Evolutionary conservation across 805 yeast species (phyloP), one percentile per base, ranked within the genome.

Genomic region (Candida tibetensis): DNA sequence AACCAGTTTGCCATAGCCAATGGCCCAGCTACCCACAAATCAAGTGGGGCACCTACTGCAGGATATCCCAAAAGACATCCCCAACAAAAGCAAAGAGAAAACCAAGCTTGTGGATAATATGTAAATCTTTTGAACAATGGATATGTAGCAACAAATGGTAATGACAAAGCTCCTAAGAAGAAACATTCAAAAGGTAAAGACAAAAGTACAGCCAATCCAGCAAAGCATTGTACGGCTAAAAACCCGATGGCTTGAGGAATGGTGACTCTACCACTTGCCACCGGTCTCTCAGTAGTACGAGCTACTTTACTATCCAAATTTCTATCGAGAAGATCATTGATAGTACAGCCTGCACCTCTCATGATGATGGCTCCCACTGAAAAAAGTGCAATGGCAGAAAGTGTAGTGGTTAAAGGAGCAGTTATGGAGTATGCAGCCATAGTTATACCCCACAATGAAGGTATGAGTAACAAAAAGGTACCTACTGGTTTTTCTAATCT

Each of bases 321-420:
- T 37, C 88, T 69, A 57, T 93, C 99, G 57, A 82, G 69, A 31
- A 91, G 69, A 61, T 93, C 99, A 58, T 93, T 93, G 39, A 93
- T 82, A 0, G 96, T 90, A 59, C 99, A 93, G 0, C 99, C 99
- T 1, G 96, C 97, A 18, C 98, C 96, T 60, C 99, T 76, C 95
- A 95, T 93, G 13, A 91, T 72, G 28, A 90, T 53, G 0, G 97
- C 77, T 10, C 99, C 99, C 3, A 83, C 69, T 4, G 91, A 81
- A 57, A 89, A 93, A 10, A 89, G 64, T 0, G 77, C 72, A 23
- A 87, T 57, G 53, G 82, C 86, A 53, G 73, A 75, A 0, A 72
- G 42, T 0, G 91, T 82, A 1, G 79, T 72, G 0, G 76, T 43
- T 1, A 88, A 37, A 0, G 96, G 82, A 0, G 96, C 95, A 2